Base-by-base conservation (phyloP, 2,329 filamentous ascomycete genomes). In the Incumbomyces delicatus region DNA sequence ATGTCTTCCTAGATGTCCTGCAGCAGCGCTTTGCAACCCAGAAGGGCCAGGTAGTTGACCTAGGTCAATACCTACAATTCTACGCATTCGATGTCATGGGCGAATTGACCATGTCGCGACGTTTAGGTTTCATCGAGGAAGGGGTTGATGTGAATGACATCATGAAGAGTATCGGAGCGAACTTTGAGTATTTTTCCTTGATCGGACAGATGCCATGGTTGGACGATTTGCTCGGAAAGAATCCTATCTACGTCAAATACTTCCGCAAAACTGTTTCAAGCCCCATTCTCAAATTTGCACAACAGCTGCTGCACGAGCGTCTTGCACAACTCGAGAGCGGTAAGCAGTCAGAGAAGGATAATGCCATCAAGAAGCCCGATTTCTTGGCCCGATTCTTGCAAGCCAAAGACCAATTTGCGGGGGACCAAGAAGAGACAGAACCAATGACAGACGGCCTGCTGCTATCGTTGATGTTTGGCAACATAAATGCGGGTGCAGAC, bases 401-500 rank as follows among this genome's bases (percentile, higher is more conserved):
- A 31, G 50, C 52, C 33, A 40, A 47, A 20, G 54, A 56, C 13
- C 50, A 54, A 12, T 38, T 43, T 14, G 34, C 42, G 2, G 52
- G 22, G 13, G 12, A 16, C 6, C 27, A 42, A 2, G 41, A 44
- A 14, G 44, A 41, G 10, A 45, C 51, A 12, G 50, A 49, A 34
- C 43, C 48, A 6, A 47, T 54, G 51, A 51, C 50, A 10, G 53
- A 55, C 35, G 40, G 36, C 3, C 48, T 50, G 22, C 49, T 56
- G 17, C 48, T 55, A 12, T 54, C 53, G 2, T 48, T 55, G 20
- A 42, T 55, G 31, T 55, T 57, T 35, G 50, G 50, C 48, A 65
- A 64, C 46, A 53, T 64, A 20, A 57, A 59, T 12, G 86, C 86
- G 0, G 85, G 85, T 2, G 83, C 78, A 2, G 86, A 92, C 63